phyloP scores from a whole-genome alignment of 805 yeast genomes.

The Trichomonascus vanleenenianus region DNA sequence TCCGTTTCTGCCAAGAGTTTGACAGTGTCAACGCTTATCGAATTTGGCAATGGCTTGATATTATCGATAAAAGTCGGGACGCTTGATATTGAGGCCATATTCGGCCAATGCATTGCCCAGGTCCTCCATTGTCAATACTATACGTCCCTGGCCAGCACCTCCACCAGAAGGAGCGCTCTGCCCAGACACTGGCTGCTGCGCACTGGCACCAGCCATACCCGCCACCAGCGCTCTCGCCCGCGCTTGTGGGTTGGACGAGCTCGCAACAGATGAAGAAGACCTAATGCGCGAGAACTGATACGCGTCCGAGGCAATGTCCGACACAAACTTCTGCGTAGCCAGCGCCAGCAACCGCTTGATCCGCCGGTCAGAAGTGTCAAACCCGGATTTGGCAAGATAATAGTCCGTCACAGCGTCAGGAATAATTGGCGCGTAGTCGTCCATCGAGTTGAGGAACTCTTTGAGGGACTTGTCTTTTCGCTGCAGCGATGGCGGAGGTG shows the following conservation, averaged over 20 bases:
- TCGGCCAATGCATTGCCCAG: constrained; percentile 87
- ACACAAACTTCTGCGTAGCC: constrained; percentile 92
- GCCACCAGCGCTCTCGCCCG: constrained; percentile 72
- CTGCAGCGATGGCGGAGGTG: constrained; percentile 17
- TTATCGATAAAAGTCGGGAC: constrained; percentile 91
- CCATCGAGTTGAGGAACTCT: constrained; percentile 83
- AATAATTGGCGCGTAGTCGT: constrained; percentile 88
- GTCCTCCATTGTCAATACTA: constrained; percentile 88
- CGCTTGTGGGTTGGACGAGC: constrained; percentile 77
- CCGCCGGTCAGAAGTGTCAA: constrained; percentile 68
- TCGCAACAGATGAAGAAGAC: constrained; percentile 79
- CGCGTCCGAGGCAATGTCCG: constrained; percentile 94
- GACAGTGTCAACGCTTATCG: too few relatives aligned
- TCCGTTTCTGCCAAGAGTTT: too few relatives aligned
- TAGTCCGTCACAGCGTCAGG: constrained; percentile 97
- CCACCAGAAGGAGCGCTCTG: constrained; percentile 29
- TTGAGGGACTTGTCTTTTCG: constrained; percentile 37
- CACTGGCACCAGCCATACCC: constrained; percentile 42
- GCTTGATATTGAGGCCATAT: constrained; percentile 79
- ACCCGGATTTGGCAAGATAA: constrained; percentile 77
- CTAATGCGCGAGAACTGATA: constrained; percentile 91
- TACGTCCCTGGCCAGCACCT: constrained; percentile 54
- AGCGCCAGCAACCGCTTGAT: constrained; percentile 80
- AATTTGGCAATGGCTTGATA: too few relatives aligned
- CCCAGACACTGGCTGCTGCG: constrained; percentile 17